Percentiles rank a stretch among this genome's conserved stretches.
phyloP scores from a whole-genome alignment of 1,139 yeast species.

The Candida frijolesensis region DNA sequence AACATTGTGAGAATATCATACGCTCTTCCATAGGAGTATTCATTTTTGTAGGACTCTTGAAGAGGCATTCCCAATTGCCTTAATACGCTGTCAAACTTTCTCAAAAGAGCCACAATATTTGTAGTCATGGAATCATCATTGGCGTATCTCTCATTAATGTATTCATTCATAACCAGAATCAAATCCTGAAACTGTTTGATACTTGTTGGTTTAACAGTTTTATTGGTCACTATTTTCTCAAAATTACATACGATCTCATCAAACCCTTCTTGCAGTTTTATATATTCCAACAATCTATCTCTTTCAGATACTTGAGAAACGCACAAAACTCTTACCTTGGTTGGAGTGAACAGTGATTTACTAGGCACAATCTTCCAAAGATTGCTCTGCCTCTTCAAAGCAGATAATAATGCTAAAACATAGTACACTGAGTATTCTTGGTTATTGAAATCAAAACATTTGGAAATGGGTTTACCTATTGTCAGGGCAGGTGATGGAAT shows the following conservation, averaged over 20 bases:
- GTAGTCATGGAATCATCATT: conserved; percentile 43
- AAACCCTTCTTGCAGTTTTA: conserved; percentile 31
- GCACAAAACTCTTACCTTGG: conserved; percentile 52
- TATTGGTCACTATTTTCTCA: conserved; percentile 16
- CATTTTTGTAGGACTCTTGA: conserved; percentile 29
- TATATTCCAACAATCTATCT: conserved; percentile 28
- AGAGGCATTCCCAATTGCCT: conserved; percentile 12
- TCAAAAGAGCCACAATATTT: conserved; percentile 36
- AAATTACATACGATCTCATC: conserved; percentile 25
- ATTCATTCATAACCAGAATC: conserved; percentile 41
- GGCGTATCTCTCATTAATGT: conserved; percentile 48
- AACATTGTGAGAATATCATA: conserved; percentile 42
- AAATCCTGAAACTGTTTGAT: conserved; percentile 19
- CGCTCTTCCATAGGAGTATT: conserved; percentile 50
- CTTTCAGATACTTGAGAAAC: conserved; percentile 32
- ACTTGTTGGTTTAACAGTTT: conserved; percentile 18
- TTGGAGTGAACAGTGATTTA: conserved; percentile 38
- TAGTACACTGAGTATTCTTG: conserved; percentile 25
- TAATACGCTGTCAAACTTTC: conserved; percentile 32
- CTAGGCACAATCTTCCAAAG: conserved; percentile 43
- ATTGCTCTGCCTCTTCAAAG: conserved; percentile 50
- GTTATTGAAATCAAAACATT: conserved; percentile 13
- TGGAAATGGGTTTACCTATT: neutral
- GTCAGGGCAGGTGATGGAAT: neutral
- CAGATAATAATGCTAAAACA: conserved; percentile 47